phyloP scores from a whole-genome alignment of 768 basidiomycete genomes.

The Ephemerocybe angulata region DNA sequence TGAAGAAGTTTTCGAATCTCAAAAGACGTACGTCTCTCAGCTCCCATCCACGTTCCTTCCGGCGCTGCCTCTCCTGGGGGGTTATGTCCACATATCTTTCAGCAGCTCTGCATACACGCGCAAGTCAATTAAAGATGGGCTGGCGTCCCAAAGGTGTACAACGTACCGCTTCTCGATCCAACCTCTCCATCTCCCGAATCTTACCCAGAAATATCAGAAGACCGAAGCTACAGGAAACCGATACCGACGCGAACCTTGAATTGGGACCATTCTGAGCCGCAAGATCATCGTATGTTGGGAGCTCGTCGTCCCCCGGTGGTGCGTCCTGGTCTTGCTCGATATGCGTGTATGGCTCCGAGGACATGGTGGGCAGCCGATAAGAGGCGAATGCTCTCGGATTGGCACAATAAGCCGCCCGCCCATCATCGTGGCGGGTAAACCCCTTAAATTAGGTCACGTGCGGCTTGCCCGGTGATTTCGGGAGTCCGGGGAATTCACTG shows the following conservation, averaged over 20 bases:
- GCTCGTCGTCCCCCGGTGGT: conserved; percentile 42
- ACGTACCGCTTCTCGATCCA: conserved; percentile 86
- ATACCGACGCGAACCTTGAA: conserved; percentile 53
- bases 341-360: conserved; percentile 21
- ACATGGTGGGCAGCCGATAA: background rate
- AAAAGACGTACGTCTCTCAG: conserved; percentile 32
- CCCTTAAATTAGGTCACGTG: too few species aligned
- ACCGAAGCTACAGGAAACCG: conserved; percentile 7
- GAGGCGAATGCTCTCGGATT: too few species aligned
- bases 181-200: conserved; percentile 81
- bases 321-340: conserved; percentile 43
- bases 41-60: conserved; percentile 72
- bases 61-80: conserved; percentile 50
- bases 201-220: conserved; percentile 27
- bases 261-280: conserved; percentile 74
- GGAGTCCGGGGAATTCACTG: too few species aligned
- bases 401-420: too few species aligned
- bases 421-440: too few species aligned
- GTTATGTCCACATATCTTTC: conserved; percentile 71
- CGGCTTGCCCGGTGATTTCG: too few species aligned
- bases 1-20: conserved; percentile 5
- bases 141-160: background rate
- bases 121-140: conserved; percentile 1
- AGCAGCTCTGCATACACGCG: conserved; percentile 56
- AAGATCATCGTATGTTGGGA: conserved; percentile 82